Evolutionary conservation across 345 rosid species (phyloP), one percentile per base, ranked within the genome.

Genomic region (Camelina neglecta): DNA sequence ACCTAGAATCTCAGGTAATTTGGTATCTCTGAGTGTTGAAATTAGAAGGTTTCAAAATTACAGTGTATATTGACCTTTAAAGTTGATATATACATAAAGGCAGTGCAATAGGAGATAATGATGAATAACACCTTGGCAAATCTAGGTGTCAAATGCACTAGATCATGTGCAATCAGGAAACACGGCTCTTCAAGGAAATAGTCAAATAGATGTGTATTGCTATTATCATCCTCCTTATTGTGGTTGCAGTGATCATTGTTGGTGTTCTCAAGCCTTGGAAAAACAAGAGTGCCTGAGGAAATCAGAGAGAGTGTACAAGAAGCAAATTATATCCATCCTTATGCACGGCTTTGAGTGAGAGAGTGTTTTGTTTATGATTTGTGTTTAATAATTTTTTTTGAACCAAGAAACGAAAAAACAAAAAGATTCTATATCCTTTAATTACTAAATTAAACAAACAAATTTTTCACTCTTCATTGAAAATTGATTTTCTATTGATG

Each of bases 101-200:
- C 33, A 18, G 7, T 66, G 23, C 39, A 33, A 26, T 50, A 51
- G 23, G 42, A 5, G 2, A 16, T 18, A 12, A 51, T 67, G 68
- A 67, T 38, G 53, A 29, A 15, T 21, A 21, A 21, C 4, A 48
- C 36, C 66, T 9, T 47, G 53, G 78, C 5, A 18, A 49, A 49
- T 12, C 0, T 58, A 94, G 97, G 97, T 94, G 29, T 90, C 96
- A 5, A 92, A 70, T 69, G 97, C 97, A 0, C 96, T 92, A 54
- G 97, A 94, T 78, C 97, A 92, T 24, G 97, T 94, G 63, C 93
- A 90, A 58, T 85, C 92, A 0, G 99, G 97, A 69, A 90, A 90
- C 81, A 83, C 85, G 0, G 97, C 90, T n/a, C 96, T 95, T 23
- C 88, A 83, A 76, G 88, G 81, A 84, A 95, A 21, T 21, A 21